phyloP scores from a whole-genome alignment of 257 asterid species.

The Nicotiana benthamiana region DNA sequence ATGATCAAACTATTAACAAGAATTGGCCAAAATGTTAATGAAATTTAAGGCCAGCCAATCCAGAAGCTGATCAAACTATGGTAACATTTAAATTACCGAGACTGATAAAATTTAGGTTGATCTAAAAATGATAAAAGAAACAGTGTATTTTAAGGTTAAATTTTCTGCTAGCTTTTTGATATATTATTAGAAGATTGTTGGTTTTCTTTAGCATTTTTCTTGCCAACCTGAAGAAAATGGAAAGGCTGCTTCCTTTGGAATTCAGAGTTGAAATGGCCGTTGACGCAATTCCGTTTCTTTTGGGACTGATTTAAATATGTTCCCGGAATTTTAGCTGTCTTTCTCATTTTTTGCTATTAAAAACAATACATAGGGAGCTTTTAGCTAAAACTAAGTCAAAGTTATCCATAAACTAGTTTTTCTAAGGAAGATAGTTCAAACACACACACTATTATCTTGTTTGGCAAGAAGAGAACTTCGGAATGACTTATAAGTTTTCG shows the following conservation, averaged over 20 bases:
- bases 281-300: slow-evolving; percentile 33
- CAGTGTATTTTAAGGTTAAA: neutral
- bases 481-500: too few relatives aligned
- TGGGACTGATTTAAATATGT: slow-evolving; percentile 6
- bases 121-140: neutral
- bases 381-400: neutral
- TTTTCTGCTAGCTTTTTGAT: neutral
- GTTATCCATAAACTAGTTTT: neutral
- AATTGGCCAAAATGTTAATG: neutral
- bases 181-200: neutral
- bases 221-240: slow-evolving; percentile 27
- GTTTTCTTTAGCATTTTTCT: neutral
- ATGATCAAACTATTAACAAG: neutral
- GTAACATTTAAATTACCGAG: neutral
- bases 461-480: too few relatives aligned
- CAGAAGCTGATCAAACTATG: neutral
- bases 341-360: neutral
- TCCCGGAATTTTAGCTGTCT: slow-evolving; percentile 29
- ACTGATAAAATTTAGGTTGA: neutral
- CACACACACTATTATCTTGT: too few relatives aligned
- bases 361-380: neutral
- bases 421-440: too few relatives aligned
- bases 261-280: slow-evolving; percentile 21
- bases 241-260: slow-evolving; percentile 6
- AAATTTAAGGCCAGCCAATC: neutral